Evolutionary conservation across 371 early-diverging fungal genomes (phyloP).

Genomic region (Coemansia sp.): DNA sequence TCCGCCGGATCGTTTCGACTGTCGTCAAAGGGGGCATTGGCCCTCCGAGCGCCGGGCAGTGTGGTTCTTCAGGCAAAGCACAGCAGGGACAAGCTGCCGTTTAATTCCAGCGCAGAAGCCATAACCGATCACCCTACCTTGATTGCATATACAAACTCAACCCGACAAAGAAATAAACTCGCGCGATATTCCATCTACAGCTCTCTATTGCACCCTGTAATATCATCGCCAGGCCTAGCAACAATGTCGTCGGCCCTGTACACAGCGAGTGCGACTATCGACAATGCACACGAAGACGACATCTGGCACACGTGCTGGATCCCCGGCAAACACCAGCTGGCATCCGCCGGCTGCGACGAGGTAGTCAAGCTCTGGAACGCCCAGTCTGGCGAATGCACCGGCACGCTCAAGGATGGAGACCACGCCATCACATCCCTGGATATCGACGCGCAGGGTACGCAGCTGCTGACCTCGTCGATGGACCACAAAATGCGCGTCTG

Average conservation of each 20-base stretch:
- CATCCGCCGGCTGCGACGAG: constrained; percentile 42
- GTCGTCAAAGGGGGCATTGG: too few species aligned
- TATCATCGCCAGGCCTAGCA: too few species aligned
- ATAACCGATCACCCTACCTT: too few species aligned
- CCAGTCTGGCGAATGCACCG: constrained; percentile 30
- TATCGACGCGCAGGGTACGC: constrained; percentile 35
- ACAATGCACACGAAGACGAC: constrained; percentile 43
- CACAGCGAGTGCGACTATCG: constrained; percentile 28
- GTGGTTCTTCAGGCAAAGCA: too few species aligned
- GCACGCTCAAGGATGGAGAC: constrained; percentile 25
- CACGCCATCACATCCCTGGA: constrained; percentile 45
- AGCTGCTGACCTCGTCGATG: constrained; percentile 41
- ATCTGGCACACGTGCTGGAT: constrained; percentile 44
- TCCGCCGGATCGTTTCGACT: too few species aligned
- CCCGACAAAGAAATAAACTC: too few species aligned
- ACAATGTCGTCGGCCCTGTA: constrained; percentile 37
- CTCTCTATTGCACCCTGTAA: not conserved
- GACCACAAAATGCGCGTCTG: constrained; percentile 46
- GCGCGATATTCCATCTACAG: not conserved
- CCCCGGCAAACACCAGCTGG: constrained; percentile 35
- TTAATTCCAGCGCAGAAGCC: too few species aligned
- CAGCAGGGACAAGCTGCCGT: too few species aligned
- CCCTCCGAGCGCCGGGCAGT: too few species aligned
- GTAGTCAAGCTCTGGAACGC: constrained; percentile 41
- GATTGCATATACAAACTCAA: too few species aligned